Evolutionary conservation across 305 asterid genomes (phyloP), one percentile per base, ranked within the genome.

Genomic region (Rubia tinctorum): DNA sequence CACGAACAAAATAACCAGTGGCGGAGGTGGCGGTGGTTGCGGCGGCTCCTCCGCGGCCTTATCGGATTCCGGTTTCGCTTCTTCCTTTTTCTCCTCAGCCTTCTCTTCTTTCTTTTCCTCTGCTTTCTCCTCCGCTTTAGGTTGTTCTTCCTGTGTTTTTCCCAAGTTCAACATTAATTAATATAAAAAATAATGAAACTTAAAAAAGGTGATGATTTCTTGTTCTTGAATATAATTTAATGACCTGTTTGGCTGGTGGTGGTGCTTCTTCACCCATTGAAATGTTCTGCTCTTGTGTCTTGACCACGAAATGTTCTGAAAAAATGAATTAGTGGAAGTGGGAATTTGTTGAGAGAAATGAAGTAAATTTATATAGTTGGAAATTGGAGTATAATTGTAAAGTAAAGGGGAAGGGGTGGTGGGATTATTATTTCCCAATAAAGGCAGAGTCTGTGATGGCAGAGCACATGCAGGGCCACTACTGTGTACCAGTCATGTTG

Each of bases 401-500:
- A 60, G 65, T 60, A 60, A 60, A 60, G 37, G 22, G 22, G 25
- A 37, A 37, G 37, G 90, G 92, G 80, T 89, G 91, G 96, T 87
- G 86, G 76, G 92, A 84, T 84, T 84, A 77, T 84, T 82, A 77
- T 83, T 78, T 74, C 53, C 73, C 74, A 72, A 79, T 77, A 86
- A 89, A 88, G 63, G 81, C 73, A 80, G 70, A 59, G 75, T 80
- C 37, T 84, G 84, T 71, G 88, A 87, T 87, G 89, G 90, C 93
- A 84, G 84, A 82, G 91, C 98, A 92, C 94, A 89, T 92, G 98
- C 85, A 87, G 76, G 71, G 84, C 82, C 83, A 82, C 86, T 71
- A 80, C 79, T 79, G 60, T 42, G 34, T 58, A 58, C 12, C 63
- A 58, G 30, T 20, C 30, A 58, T 23, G 13, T 58, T n/a, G 64